phyloP scores from a whole-genome alignment of 176 grass and related monocot genomes.

The Oryza nivara region DNA sequence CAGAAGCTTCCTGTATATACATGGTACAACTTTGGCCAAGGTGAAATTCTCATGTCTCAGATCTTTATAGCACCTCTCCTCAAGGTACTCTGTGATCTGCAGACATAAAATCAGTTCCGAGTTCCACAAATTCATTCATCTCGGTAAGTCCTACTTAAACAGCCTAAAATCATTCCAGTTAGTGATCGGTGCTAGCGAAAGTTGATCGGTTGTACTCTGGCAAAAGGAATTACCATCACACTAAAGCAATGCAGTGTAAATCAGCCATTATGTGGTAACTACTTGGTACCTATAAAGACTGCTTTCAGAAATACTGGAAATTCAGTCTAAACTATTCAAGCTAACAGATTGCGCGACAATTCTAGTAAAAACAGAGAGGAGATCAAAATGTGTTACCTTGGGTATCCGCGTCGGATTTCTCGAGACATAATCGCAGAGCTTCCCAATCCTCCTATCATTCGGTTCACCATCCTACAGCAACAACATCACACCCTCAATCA shows the following conservation, averaged over 20 bases:
- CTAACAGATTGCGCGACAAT: background rate
- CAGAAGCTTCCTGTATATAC: conserved; percentile 82
- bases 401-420: conserved; percentile 86
- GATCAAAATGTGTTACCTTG: conserved; percentile 55
- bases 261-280: background rate
- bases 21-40: conserved; percentile 82
- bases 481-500: conserved; percentile 18
- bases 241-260: background rate
- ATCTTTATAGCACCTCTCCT: conserved; percentile 94
- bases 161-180: conserved; percentile 6
- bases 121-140: background rate
- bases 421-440: conserved; percentile 88
- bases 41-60: conserved; percentile 75
- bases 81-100: conserved; percentile 86
- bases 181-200: conserved; percentile 3
- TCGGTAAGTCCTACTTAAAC: background rate
- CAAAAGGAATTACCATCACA: background rate
- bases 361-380: background rate
- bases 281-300: background rate
- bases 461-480: conserved; percentile 78
- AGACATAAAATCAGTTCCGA: conserved; percentile 16
- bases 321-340: background rate
- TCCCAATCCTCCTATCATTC: conserved; percentile 89
- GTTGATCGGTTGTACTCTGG: background rate
- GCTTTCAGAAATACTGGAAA: background rate